Base-by-base conservation (phyloP, 371 early-diverging fungal genomes). In the Mortierella sp. region DNA sequence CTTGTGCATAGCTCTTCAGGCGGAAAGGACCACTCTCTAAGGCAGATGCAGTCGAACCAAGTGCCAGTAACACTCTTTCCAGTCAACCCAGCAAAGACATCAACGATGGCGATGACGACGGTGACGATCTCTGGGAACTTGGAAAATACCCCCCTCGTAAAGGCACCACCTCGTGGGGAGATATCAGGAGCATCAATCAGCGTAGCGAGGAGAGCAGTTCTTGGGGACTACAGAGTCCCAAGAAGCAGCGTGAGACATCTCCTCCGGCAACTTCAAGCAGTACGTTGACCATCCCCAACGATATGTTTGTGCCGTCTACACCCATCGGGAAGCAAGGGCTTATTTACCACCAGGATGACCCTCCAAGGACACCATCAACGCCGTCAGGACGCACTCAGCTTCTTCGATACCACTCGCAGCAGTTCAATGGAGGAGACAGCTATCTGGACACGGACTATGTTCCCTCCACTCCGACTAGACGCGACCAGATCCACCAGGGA, bases 151-250 rank as follows among this genome's bases (percentile, higher is more conserved):
- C 73, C 24, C n/a, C 24, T 47, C 53, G 66, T 10, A 58, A 48
- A n/a, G 79, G 79, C 11, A 74, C 79, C 0, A 79, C 79, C n/a
- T 71, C 79, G 6, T 79, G 80, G 80, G 80, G 80, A 9, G 80
- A 66, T 16, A 72, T 79, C 37, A 66, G 69, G 50, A 72, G 80
- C 29, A 58, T 40, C 13, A 69, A 53, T 40, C 26, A 41, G 16
- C 39, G 65, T 29, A 45, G n/a, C 19, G 11, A n/a, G 10, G 29
- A 66, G 19, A 31, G 19, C 19, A 63, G 45, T 13, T 14, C 41
- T 40, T 37, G 37, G 37, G 50, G 68, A 9, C 47, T 76, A 58
- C 64, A 73, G 9, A 69, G 73, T 26, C 64, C 68, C 13, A 31
- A 31, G 19, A n/a, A 24, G 58, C 50, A 50, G 22, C 47, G 61